phyloP scores from a whole-genome alignment of 257 asterid genomes.

The Capsicum baccatum region DNA sequence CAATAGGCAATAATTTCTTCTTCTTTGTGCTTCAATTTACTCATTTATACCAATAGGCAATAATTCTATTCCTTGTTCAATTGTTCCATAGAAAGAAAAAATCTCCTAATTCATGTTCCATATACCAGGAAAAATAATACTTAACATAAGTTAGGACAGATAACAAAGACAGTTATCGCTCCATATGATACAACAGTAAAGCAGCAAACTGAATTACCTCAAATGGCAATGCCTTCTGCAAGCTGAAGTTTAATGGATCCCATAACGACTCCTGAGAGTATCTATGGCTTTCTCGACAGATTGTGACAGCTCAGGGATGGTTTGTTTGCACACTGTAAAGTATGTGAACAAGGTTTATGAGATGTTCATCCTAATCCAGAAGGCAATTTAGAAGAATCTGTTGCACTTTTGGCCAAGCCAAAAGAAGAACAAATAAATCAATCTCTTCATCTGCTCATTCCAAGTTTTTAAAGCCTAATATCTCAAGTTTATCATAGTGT shows the following conservation, averaged over 20 bases:
- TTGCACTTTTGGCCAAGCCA: background rate
- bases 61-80: too few species aligned
- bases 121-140: background rate
- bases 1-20: too few species aligned
- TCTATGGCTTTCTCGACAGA: conserved; percentile 68
- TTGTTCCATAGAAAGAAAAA: background rate
- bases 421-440: background rate
- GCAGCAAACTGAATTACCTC: background rate
- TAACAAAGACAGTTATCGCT: background rate
- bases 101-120: background rate
- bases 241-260: conserved; percentile 58
- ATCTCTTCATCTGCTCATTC: conserved; percentile 12
- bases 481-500: background rate
- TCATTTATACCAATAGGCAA: too few species aligned
- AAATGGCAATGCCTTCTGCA: conserved; percentile 35
- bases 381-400: background rate
- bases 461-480: background rate
- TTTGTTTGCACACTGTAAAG: conserved; percentile 66
- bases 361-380: conserved; percentile 20
- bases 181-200: background rate
- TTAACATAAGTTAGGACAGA: background rate
- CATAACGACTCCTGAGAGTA: conserved; percentile 71
- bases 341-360: conserved; percentile 20
- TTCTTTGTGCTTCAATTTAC: too few species aligned
- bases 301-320: conserved; percentile 72